Evolutionary conservation across 78 protist genomes (phyloP).

Genomic region (Dictyostelium capitatum): DNA sequence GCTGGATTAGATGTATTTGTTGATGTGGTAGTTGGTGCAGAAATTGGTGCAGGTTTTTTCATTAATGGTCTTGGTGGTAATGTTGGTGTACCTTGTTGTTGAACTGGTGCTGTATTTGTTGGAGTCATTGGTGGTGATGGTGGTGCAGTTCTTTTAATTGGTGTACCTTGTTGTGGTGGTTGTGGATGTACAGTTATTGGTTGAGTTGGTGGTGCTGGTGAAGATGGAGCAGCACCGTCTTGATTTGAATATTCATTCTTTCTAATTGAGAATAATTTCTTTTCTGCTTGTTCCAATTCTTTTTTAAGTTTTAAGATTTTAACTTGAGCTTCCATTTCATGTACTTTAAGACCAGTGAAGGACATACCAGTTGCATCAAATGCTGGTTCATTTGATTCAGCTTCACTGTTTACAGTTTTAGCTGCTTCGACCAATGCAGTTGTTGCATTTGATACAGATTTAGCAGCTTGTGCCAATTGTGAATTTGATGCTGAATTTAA

Average conservation of each 20-base stretch:
- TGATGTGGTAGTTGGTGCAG: conserved; percentile 5
- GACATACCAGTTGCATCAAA: conserved; percentile 50
- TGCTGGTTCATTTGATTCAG: not conserved
- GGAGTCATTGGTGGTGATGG: conserved; percentile 40
- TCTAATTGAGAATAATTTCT: conserved; percentile 64
- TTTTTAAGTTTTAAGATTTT: conserved; percentile 69
- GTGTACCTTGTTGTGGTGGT: not conserved
- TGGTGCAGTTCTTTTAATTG: not conserved
- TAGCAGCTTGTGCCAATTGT: conserved; percentile 83
- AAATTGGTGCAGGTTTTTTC: conserved; percentile 30
- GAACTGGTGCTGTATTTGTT: conserved; percentile 35
- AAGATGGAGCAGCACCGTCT: conserved; percentile 32
- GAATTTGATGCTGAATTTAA: conserved; percentile 48
- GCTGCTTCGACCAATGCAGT: conserved; percentile 78
- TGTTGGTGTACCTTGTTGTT: conserved; percentile 13
- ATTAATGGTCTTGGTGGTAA: conserved; percentile 40
- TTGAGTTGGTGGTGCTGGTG: not conserved
- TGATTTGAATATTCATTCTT: conserved; percentile 75
- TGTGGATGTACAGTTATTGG: not conserved
- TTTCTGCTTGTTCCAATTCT: conserved; percentile 79
- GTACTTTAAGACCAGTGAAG: conserved; percentile 42
- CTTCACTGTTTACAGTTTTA: conserved; percentile 43
- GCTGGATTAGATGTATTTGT: conserved; percentile 29
- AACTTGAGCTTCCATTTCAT: conserved; percentile 85
- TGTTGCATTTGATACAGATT: conserved; percentile 73